Evolutionary conservation across 139 green algal species (phyloP).

Genomic region (Chlorella sp.): DNA sequence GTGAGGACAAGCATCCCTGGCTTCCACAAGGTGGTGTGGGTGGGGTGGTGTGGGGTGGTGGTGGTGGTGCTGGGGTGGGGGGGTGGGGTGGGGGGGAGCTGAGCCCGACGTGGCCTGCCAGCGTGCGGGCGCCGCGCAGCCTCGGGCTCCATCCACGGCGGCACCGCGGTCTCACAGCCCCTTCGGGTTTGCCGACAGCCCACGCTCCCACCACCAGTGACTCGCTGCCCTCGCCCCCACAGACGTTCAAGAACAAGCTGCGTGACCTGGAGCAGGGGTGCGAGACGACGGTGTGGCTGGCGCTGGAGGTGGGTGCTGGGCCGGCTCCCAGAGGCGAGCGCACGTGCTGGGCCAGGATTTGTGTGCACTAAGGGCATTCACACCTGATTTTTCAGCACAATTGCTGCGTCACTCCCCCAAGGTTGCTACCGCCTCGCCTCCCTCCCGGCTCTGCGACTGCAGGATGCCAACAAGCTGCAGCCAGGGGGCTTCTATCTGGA

Average conservation of each 20-base stretch:
- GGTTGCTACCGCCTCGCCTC: neutral
- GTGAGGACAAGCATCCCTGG: constrained; percentile 65
- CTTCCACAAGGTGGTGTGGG: constrained; percentile 62
- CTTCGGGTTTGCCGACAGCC: no score
- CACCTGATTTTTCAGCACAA: no score
- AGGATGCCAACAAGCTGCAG: constrained; percentile 54
- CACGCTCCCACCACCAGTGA: no score
- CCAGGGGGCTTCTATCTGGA: constrained; percentile 72
- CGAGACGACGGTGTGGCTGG: constrained; percentile 71
- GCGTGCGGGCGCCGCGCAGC: no score
- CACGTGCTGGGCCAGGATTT: neutral
- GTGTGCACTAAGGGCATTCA: neutral
- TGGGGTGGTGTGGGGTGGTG: no score
- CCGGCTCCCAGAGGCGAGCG: no score
- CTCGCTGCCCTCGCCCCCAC: no score
- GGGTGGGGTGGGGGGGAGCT: no score
- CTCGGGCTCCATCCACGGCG: no score
- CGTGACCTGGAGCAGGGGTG: constrained; percentile 49
- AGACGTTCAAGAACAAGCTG: constrained; percentile 54
- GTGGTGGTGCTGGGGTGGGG: no score
- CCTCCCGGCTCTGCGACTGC: neutral
- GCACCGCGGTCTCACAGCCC: no score
- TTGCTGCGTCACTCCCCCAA: neutral
- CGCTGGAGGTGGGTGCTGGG: constrained; percentile 38
- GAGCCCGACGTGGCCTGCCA: no score